Percentiles rank a stretch among this genome's conserved stretches.
Conservation (phyloP, 164 flowering plant genomes). For the Vitis vinifera region ASM3070453v1 NC_081811.1:24439001-24439500, state of each 20-base stretch:
- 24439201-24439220: conserved; percentile 1
- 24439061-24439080: conserved; percentile 82
- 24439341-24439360: conserved; percentile 10
- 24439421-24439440: too few relatives aligned
- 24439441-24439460: too few relatives aligned
- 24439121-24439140: background rate
- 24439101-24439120: conserved; percentile 54
- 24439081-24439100: conserved; percentile 79
- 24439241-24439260: conserved; percentile 96
- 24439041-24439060: conserved; percentile 89
- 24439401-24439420: too few relatives aligned
- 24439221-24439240: conserved; percentile 48
- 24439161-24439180: background rate
- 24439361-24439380: background rate
- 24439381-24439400: too few relatives aligned
- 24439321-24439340: conserved; percentile 61
- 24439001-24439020: conserved; percentile 60
- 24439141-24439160: background rate
- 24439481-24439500: too few relatives aligned
- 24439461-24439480: too few relatives aligned
- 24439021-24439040: conserved; percentile 64
- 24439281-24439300: conserved; percentile 93
- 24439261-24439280: conserved; percentile 95
- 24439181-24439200: background rate
- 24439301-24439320: conserved; percentile 76